phyloP scores from a whole-genome alignment of 345 rosid species.

The Eucalyptus cladocalyx region DNA sequence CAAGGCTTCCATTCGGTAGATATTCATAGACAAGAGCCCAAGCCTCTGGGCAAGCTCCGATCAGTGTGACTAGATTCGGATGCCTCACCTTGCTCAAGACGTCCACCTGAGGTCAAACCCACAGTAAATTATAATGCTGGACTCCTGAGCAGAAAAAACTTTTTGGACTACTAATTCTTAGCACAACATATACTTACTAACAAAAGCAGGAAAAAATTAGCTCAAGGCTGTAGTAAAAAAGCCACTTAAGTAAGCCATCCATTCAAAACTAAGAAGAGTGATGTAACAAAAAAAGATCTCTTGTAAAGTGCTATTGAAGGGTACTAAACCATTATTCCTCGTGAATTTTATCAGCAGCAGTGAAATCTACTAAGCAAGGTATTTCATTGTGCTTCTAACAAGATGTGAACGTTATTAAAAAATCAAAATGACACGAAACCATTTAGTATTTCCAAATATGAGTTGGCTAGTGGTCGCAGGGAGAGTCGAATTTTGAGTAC shows the following conservation, averaged over 20 bases:
- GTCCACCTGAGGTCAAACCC: conserved; percentile 44
- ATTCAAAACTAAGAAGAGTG: neutral
- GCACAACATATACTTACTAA: neutral
- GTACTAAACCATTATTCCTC: neutral
- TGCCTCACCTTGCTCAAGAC: conserved; percentile 80
- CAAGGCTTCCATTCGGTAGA: conserved; percentile 88
- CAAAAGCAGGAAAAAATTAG: neutral
- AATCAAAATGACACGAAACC: neutral
- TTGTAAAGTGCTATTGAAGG: neutral
- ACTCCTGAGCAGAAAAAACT: neutral
- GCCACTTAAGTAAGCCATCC: neutral
- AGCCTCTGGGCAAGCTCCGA: conserved; percentile 88
- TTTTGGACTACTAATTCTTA: neutral
- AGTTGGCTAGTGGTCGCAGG: neutral
- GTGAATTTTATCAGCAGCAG: neutral
- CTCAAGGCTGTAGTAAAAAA: neutral
- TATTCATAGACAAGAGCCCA: conserved; percentile 78
- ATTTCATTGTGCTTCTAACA: neutral
- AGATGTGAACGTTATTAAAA: neutral
- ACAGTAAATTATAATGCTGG: neutral
- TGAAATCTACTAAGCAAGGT: neutral
- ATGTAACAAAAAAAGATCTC: neutral
- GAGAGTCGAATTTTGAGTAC: neutral
- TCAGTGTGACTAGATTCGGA: conserved; percentile 73
- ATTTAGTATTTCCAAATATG: neutral